Evolutionary conservation across 176 grass and related monocot species (phyloP), one percentile per base, ranked within the genome.

Genomic region (Oryza officinalis): DNA sequence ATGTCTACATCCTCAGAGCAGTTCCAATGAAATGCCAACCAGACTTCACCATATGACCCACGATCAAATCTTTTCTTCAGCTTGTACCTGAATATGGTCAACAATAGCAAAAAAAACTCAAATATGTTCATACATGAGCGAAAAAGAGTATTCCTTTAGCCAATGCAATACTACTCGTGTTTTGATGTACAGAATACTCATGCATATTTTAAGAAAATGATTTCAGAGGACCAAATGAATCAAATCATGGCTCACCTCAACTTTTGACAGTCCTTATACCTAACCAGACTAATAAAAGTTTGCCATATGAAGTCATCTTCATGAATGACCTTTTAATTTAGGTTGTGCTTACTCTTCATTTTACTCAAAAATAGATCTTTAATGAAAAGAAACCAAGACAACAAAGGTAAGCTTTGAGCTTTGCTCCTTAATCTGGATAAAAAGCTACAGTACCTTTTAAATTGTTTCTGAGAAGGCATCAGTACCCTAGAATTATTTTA

Each of bases 21-120:
- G 72, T 94, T 98, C 95, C 92, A 98, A 76, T 93, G 92, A 95
- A 91, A 98, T 71, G 95, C 95, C 75, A 98, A 89, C 95, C 95
- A 98, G 82, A 98, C 95, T 93, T 98, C 95, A 78, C 95, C 95
- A 82, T 94, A 98, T 45, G 95, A 98, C 30, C 95, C 95, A 20
- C 92, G 92, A 82, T 98, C 95, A 77, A 93, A 98, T 84, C 86
- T 94, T 88, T 75, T 95, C 90, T 94, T 98, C 72, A 98, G 84
- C 77, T 95, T 93, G 87, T 98, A 98, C 83, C 95, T 98, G 47
- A 67, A 46, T 74, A 76, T 80, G 26, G 25, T 84, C 72, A 76
- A 59, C 63, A 81, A 89, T 60, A 60, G 8, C 2, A 81, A 84
- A 9, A 84, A 9, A 15, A 78, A 63, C 1, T 77, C 69, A 72